Evolutionary conservation across 1,284 basidiomycete genomes (phyloP).

Genomic region (Sporisorium exsertum): DNA sequence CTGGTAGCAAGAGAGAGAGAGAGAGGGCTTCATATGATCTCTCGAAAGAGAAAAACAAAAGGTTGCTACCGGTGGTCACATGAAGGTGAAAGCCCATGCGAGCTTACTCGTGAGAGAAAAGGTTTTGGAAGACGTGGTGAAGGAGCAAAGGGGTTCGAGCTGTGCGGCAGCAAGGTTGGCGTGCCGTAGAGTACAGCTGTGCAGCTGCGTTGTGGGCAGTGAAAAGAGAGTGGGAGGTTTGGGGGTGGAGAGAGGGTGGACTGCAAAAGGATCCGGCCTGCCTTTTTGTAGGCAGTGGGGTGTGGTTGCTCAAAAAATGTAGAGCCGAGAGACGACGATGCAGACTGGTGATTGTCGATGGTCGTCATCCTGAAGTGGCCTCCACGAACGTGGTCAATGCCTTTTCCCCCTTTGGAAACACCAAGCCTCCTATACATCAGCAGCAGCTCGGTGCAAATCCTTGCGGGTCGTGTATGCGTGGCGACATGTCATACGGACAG

Average conservation of each 20-base stretch:
- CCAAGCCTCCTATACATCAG: neutral
- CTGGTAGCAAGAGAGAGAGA: neutral
- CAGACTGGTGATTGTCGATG: neutral
- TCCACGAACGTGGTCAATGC: neutral
- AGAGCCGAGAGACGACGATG: neutral
- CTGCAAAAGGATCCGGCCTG: neutral
- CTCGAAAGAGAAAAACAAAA: neutral
- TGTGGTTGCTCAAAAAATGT: neutral
- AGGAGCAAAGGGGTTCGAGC: neutral
- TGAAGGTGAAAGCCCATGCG: neutral
- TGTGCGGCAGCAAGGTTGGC: neutral
- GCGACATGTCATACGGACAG: neutral
- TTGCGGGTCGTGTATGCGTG: neutral
- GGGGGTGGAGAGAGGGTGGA: too few species aligned
- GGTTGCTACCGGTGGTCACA: neutral
- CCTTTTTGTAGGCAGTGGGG: neutral
- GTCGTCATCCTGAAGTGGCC: neutral
- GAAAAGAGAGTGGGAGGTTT: neutral
- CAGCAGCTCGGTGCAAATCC: neutral
- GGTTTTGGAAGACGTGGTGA: neutral
- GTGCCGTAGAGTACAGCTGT: neutral
- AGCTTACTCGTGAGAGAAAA: neutral
- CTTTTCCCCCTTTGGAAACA: neutral
- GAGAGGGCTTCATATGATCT: conserved; percentile 13
- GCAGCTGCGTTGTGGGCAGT: neutral